phyloP scores from a whole-genome alignment of 2,329 filamentous ascomycete species.

The Trichoderma sp. region DNA sequence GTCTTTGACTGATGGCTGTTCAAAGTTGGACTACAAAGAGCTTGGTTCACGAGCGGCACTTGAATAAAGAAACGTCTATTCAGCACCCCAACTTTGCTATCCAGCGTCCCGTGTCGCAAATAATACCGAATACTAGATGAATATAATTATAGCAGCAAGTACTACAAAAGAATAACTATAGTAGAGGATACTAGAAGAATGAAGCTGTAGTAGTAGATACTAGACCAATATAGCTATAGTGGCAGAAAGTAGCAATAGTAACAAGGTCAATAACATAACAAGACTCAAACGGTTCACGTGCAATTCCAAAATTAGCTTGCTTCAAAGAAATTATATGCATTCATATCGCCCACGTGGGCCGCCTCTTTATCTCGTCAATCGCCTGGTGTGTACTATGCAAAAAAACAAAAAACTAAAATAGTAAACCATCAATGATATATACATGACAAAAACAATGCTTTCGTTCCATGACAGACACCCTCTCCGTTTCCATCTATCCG shows the following conservation, averaged over 20 bases:
- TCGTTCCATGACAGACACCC: not conserved
- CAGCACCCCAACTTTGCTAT: too few species aligned
- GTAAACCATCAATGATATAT: not conserved
- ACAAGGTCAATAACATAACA: not conserved
- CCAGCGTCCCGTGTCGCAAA: too few species aligned
- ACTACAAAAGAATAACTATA: not conserved
- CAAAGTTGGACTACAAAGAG: not conserved
- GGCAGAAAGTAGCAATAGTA: not conserved
- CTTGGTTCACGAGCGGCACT: not conserved
- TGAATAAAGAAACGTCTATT: not conserved
- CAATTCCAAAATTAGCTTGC: not conserved
- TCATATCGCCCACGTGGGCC: not conserved
- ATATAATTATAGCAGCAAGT: not conserved
- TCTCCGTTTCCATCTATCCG: not conserved
- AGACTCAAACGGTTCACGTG: not conserved
- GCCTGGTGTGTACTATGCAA: not conserved
- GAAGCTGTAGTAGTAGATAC: not conserved
- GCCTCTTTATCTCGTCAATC: not conserved
- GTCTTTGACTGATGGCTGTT: not conserved
- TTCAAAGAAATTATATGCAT: not conserved
- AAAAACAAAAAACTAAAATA: not conserved
- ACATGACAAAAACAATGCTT: not conserved
- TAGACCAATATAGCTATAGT: not conserved
- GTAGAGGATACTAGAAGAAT: not conserved
- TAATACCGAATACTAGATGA: too few species aligned